Percentiles rank a stretch among this genome's conserved stretches.
Evolutionary conservation across 129 eudicot genomes (phyloP).

Genomic region (Pulicaria dysenterica): DNA sequence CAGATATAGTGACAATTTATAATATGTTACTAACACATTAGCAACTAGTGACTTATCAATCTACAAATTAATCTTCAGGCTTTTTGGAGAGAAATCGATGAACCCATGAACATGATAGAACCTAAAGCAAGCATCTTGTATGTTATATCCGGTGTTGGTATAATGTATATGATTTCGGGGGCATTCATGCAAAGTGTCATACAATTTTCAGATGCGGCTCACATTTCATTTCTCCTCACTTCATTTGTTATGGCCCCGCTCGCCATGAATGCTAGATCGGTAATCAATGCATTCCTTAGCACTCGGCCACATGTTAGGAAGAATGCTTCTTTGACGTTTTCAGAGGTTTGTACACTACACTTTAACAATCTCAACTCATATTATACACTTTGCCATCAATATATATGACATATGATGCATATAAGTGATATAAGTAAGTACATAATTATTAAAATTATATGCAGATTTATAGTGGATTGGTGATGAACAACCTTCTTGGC

Average conservation of each 20-base stretch:
- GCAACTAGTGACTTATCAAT: neutral
- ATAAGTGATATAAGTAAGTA: neutral
- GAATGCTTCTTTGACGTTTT: conserved; percentile 47
- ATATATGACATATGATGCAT: neutral
- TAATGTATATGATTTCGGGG: conserved; percentile 21
- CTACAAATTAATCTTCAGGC: conserved; percentile 7
- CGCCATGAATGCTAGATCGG: conserved; percentile 40
- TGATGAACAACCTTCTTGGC: conserved; percentile 58
- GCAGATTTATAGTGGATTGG: conserved; percentile 59
- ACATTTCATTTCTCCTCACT: conserved; percentile 44
- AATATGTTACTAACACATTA: too few relatives aligned
- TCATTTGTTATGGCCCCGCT: conserved; percentile 55
- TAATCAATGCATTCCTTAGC: conserved; percentile 28
- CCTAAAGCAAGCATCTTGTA: conserved; percentile 17
- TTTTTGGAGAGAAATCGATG: conserved; percentile 3
- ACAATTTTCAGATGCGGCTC: conserved; percentile 41
- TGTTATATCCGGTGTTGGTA: conserved; percentile 8
- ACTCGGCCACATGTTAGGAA: conserved; percentile 23
- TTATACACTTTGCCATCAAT: neutral
- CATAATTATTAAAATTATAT: neutral
- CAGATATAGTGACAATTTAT: too few relatives aligned
- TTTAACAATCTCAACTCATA: too few relatives aligned
- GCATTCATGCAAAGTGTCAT: conserved; percentile 45
- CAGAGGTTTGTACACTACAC: conserved; percentile 40
- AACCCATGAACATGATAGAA: neutral